These are phyloP conservation scores for Lumnitzera littorea DNA, from an alignment of 345 rosid species.

Conservation along the genomic window DNA sequence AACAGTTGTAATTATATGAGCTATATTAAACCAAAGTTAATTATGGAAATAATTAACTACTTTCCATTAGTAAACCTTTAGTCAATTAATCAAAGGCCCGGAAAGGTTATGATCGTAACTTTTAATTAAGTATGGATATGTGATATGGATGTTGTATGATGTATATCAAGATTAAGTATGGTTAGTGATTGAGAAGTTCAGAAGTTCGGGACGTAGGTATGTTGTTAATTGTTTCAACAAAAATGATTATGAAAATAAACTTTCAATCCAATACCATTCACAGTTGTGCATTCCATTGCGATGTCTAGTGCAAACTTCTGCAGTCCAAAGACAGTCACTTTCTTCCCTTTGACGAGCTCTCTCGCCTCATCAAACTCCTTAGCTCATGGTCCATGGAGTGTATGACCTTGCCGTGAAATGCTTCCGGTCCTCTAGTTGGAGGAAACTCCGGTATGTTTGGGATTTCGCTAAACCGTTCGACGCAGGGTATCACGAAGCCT, in stretches of 20 bases:
- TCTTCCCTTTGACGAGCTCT: slow-evolving; percentile 18
- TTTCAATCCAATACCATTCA: slow-evolving; percentile 15
- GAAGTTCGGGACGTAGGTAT: too few species aligned
- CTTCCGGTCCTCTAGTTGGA: slow-evolving; percentile 31
- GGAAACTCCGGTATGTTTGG: slow-evolving; percentile 39
- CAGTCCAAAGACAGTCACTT: slow-evolving; percentile 26
- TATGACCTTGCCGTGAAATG: slow-evolving; percentile 30
- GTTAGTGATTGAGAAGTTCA: too few species aligned
- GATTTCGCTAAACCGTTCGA: slow-evolving; percentile 27
- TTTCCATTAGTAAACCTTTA: too few species aligned
- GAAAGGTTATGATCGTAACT: too few species aligned
- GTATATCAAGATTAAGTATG: too few species aligned
- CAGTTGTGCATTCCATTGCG: slow-evolving; percentile 28
- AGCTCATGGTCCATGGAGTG: slow-evolving; percentile 35
- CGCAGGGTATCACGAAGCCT: slow-evolving; percentile 30
- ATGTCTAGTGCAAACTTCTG: slow-evolving; percentile 38
- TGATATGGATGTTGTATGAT: too few species aligned
- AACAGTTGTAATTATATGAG: too few species aligned
- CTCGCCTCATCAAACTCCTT: slow-evolving; percentile 11
- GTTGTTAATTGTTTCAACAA: too few species aligned
- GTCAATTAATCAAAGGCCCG: too few species aligned
- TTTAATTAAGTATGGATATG: too few species aligned
- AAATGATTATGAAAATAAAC: background rate
- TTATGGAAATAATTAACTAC: too few species aligned
- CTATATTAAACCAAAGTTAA: too few species aligned